Percentiles rank a stretch among this genome's conserved stretches.
These are phyloP conservation scores for Termitomyces sp. DNA, from an alignment of 768 basidiomycete genomes.

Conservation along the genomic window DNA sequence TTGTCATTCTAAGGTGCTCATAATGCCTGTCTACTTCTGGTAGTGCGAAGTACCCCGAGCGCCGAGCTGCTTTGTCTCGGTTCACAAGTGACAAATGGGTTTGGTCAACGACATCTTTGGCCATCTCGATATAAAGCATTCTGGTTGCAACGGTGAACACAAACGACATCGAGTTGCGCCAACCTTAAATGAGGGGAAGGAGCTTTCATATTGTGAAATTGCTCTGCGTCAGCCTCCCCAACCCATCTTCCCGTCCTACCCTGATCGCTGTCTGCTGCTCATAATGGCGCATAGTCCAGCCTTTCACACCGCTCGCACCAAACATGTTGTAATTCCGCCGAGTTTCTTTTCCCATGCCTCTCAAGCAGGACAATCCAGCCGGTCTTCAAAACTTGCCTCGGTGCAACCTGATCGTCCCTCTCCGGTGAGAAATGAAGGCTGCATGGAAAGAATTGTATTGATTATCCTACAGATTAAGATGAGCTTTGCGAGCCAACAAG, in stretches of 20 bases:
- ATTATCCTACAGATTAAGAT: not conserved
- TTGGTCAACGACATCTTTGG: not conserved
- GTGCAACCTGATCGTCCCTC: not conserved
- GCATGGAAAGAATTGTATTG: not conserved
- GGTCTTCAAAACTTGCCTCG: not conserved
- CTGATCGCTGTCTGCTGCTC: not conserved
- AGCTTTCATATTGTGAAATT: not conserved
- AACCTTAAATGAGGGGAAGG: not conserved
- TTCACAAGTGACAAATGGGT: not conserved
- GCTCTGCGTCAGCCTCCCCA: not conserved
- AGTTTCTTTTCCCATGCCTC: not conserved
- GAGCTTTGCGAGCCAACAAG: conserved; percentile 1
- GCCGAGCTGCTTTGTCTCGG: not conserved
- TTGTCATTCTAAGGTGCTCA: not conserved
- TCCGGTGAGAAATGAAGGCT: not conserved
- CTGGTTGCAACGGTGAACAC: not conserved
- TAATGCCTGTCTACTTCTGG: not conserved
- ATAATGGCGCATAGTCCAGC: not conserved
- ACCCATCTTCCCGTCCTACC: no score
- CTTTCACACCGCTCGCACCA: not conserved
- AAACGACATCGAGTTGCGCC: not conserved
- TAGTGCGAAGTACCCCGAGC: not conserved
- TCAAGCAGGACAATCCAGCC: not conserved
- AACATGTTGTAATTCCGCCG: not conserved
- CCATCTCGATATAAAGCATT: not conserved